Evolutionary conservation across 257 asterid species (phyloP).

Genomic region (Rubia yunnanensis): DNA sequence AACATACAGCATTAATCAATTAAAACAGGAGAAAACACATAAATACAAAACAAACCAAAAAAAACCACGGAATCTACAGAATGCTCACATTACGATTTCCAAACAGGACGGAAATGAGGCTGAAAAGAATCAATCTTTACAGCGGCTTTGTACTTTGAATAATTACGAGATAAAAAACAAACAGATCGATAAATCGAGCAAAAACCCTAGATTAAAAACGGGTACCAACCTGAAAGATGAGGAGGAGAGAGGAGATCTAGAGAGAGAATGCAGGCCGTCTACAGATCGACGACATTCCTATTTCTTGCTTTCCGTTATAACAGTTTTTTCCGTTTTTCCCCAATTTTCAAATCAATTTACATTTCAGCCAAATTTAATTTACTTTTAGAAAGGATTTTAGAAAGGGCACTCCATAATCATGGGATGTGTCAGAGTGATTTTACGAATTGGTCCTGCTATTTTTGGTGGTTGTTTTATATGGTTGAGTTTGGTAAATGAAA

Average conservation of each 20-base stretch:
- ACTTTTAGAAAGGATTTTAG: not conserved
- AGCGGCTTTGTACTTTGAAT: not conserved
- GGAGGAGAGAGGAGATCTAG: conserved; percentile 22
- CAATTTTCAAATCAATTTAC: not conserved
- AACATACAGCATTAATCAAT: not conserved
- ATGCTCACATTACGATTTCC: not conserved
- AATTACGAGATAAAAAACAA: not conserved
- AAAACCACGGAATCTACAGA: not conserved
- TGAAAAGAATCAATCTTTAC: not conserved
- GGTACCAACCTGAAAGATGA: conserved; percentile 18
- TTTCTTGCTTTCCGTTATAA: not conserved
- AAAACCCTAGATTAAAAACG: conserved; percentile 7
- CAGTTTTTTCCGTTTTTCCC: conserved; percentile 8
- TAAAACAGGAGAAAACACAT: not conserved
- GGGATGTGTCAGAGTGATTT: conserved; percentile 9
- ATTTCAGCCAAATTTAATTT: not conserved
- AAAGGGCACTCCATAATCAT: conserved; percentile 14
- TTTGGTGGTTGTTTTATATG: not conserved
- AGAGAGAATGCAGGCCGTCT: conserved; percentile 8
- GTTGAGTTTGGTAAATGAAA: not conserved
- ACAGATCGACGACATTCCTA: conserved; percentile 8
- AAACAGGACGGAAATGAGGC: not conserved
- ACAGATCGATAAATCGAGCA: not conserved
- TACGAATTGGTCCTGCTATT: conserved; percentile 5
- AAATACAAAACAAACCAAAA: not conserved